These are phyloP conservation scores for Neofusicoccum cordaticola DNA, from an alignment of 2,329 filamentous ascomycete species.

Conservation along the genomic window DNA sequence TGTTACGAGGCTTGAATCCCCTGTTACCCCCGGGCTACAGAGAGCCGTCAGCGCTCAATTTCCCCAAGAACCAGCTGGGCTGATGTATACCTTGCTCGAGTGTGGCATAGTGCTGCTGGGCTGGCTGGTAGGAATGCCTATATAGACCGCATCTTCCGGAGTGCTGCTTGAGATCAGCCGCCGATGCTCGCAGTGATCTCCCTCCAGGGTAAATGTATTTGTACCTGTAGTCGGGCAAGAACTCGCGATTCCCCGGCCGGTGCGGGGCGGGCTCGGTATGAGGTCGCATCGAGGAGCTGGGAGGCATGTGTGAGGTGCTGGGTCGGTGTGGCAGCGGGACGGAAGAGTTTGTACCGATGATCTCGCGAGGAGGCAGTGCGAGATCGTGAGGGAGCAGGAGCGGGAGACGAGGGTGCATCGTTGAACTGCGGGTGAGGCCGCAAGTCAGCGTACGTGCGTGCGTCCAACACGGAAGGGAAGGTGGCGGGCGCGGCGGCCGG, in stretches of 20 bases:
- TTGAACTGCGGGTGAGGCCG: neutral
- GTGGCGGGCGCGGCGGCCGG: neutral
- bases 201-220: neutral
- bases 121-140: neutral
- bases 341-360: neutral
- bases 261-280: neutral
- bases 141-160: neutral
- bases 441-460: neutral
- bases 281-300: neutral
- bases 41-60: neutral
- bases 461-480: neutral
- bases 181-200: neutral
- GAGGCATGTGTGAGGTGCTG: neutral
- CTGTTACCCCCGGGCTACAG: neutral
- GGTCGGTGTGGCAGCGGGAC: neutral
- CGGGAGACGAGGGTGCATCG: neutral
- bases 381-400: neutral
- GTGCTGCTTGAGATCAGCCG: constrained; percentile 1
- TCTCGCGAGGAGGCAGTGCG: neutral
- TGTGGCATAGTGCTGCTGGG: neutral
- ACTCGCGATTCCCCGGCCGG: neutral
- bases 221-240: neutral
- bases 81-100: neutral
- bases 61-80: neutral
- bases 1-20: neutral